These are phyloP conservation scores for Draba incana DNA, from an alignment of 345 rosid genomes.

Conservation along the genomic window DNA sequence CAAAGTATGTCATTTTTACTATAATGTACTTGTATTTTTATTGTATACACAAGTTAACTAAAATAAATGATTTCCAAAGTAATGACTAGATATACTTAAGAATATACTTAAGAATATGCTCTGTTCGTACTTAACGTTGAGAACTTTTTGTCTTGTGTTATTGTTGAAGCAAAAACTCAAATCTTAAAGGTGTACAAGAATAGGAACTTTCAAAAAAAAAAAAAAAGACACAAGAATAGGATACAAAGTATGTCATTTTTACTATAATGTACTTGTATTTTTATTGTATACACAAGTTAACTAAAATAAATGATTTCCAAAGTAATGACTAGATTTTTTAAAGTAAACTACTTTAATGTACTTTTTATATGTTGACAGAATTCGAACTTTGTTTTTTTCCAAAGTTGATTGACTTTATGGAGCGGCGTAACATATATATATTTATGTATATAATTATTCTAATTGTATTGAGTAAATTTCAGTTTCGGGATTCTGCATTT, in stretches of 20 bases:
- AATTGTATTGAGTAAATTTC: not conserved
- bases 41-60: not conserved
- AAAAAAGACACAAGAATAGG: constrained; percentile 32
- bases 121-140: constrained; percentile 1
- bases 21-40: not conserved
- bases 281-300: not conserved
- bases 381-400: constrained; percentile 1
- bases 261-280: not conserved
- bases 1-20: constrained; percentile 12
- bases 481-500: constrained; percentile 32
- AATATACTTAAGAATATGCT: constrained; percentile 33
- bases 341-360: constrained; percentile 9
- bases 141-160: constrained; percentile 29
- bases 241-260: constrained; percentile 20
- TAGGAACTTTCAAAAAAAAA: too few species aligned
- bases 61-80: constrained; percentile 5
- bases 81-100: not conserved
- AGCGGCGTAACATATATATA: not conserved
- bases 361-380: constrained; percentile 7
- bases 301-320: not conserved
- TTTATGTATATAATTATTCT: not conserved
- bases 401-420: constrained; percentile 22
- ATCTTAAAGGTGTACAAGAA: constrained; percentile 31
- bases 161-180: constrained; percentile 30
- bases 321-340: not conserved